Evolutionary conservation across 352 stramenopile genomes (phyloP), one percentile per base, ranked within the genome.

Genomic region (Phytophthora citrophthora): DNA sequence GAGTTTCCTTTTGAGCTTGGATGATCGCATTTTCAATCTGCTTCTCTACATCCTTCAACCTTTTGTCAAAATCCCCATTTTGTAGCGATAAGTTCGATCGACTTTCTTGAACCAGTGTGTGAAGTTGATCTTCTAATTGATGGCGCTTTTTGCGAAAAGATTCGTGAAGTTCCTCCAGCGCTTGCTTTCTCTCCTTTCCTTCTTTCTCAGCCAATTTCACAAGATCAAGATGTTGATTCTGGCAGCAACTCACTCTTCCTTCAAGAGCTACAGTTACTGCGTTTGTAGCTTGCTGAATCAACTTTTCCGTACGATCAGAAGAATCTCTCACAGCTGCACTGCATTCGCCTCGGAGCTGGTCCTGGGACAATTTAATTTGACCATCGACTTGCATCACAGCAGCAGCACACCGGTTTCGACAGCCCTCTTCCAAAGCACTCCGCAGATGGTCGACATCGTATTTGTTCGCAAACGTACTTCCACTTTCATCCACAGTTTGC

Each of bases 81-180:
- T 68, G 13, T 3, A 74, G 70, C 16, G 48, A 71, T 13, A 58
- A 18, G 31, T 78, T 83, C 8, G 57, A 57, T n/a, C 75, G 79
- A 0, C 24, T 64, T 6, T 91, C 79, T 44, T 81, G 72, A 0
- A 38, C 55, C 4, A 87, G 11, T 8, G 54, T 45, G 12, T 91
- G 71, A 10, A 89, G 46, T 20, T 77, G 65, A 38, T 91, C 81
- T 69, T 91, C 74, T 4, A 86, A 50, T 3, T 69, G 55, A 16
- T 88, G 72, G 6, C 81, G 76, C 18, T 38, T 64, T 27, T 79
- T 80, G 36, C 79, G 77, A 0, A 83, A 50, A 3, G 70, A 64
- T 54, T 91, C 82, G 0, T 85, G 59, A 0, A 85, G 24, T 0
- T 51, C 34, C 7, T 88, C 77, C 2, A 85, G 13, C 4, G 55